phyloP scores from a whole-genome alignment of 106 monocot genomes.

The Acanthochlamys bracteata region DNA sequence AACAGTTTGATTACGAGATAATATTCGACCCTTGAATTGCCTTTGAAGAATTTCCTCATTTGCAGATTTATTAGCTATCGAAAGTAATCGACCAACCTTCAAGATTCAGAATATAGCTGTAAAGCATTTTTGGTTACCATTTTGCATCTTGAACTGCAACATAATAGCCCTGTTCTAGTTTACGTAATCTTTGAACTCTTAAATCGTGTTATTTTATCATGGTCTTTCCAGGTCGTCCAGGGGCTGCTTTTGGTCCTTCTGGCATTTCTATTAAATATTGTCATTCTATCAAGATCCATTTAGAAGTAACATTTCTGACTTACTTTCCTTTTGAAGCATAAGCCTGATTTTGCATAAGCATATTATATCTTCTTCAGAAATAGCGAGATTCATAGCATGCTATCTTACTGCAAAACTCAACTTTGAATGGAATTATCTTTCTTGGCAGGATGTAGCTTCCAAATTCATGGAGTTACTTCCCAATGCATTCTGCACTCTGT shows the following conservation, averaged over 20 bases:
- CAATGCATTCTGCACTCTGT: slow-evolving; percentile 44
- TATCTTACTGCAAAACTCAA: background rate
- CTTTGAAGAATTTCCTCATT: no score
- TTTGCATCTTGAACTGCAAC: background rate
- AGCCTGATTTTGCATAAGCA: no score
- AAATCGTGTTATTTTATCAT: background rate
- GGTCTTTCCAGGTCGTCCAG: slow-evolving; percentile 4
- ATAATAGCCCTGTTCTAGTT: background rate
- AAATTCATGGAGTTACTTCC: slow-evolving; percentile 57
- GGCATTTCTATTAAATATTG: slow-evolving; percentile 10
- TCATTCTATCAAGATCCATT: background rate
- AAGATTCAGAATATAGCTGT: no score
- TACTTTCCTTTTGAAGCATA: background rate
- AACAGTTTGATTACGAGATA: no score
- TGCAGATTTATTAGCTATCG: no score
- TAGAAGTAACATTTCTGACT: background rate
- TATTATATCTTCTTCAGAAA: no score
- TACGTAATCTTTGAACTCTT: background rate
- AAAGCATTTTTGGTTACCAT: no score
- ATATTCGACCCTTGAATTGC: no score
- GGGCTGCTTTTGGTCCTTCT: slow-evolving; percentile 4
- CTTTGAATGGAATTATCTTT: background rate
- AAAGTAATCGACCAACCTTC: no score
- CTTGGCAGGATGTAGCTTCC: slow-evolving; percentile 44
- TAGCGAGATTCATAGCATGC: no score